A percentile compares a stretch with the other conserved stretches of the same genome.
phyloP scores from a whole-genome alignment of 148 eudicot species.

The Dysphania ambrosioides region DNA sequence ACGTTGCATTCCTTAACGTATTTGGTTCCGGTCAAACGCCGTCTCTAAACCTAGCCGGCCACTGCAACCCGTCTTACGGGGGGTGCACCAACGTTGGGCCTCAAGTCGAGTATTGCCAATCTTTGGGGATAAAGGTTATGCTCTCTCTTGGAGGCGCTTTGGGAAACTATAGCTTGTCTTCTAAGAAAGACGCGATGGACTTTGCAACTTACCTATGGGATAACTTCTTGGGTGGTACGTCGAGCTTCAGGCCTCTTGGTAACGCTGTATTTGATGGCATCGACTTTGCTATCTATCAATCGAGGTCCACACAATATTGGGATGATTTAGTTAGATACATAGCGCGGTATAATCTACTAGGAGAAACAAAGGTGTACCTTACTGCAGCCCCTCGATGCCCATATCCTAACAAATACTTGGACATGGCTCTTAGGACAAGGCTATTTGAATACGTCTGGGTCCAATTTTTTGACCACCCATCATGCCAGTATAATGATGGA shows the following conservation, averaged over 20 bases:
- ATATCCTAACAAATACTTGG: conserved; percentile 29
- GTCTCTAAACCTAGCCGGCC: conserved; percentile 34
- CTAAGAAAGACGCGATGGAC: conserved; percentile 41
- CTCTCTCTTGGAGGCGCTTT: conserved; percentile 60
- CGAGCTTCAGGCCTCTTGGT: conserved; percentile 49
- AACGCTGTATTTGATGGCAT: conserved; percentile 57
- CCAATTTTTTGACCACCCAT: conserved; percentile 26
- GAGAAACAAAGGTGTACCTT: conserved; percentile 28
- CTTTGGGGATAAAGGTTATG: conserved; percentile 47
- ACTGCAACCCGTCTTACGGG: conserved; percentile 34
- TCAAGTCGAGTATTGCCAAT: conserved; percentile 42
- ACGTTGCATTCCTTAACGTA: conserved; percentile 29
- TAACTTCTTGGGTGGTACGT: conserved; percentile 56
- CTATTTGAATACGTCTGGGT: conserved; percentile 36
- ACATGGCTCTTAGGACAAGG: conserved; percentile 25
- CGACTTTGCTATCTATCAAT: conserved; percentile 58
- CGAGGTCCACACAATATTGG: conserved; percentile 34
- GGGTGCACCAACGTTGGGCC: conserved; percentile 35
- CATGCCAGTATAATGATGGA: conserved; percentile 26
- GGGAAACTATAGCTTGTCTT: conserved; percentile 42
- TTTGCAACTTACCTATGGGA: conserved; percentile 49
- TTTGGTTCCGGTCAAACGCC: conserved; percentile 32
- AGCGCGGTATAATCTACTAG: not conserved
- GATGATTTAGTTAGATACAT: conserved; percentile 40
- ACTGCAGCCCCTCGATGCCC: conserved; percentile 36